These are phyloP conservation scores for Ogataea pilisensis DNA, from an alignment of 805 yeast genomes.

Conservation along the genomic window DNA sequence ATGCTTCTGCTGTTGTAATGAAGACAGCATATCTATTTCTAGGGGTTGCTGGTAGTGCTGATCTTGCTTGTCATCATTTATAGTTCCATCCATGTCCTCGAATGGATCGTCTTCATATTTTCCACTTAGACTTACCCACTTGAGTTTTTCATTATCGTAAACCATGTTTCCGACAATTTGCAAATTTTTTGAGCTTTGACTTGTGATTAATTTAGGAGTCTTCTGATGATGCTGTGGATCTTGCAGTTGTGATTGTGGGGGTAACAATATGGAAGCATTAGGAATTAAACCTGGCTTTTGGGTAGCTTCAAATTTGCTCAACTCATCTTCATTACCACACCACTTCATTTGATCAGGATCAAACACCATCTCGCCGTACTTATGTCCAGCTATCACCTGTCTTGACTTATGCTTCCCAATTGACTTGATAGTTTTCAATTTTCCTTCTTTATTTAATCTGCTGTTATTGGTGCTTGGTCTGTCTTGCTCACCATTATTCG, in stretches of 20 bases:
- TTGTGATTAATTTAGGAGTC: constrained; percentile 28
- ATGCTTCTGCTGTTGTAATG: too few relatives aligned
- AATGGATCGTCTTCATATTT: constrained; percentile 43
- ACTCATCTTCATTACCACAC: constrained; percentile 65
- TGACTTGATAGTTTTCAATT: constrained; percentile 26
- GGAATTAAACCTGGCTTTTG: constrained; percentile 37
- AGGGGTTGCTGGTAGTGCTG: too few relatives aligned
- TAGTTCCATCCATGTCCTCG: constrained; percentile 44
- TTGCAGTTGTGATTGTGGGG: constrained; percentile 21
- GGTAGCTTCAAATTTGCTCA: constrained; percentile 44
- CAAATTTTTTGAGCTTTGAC: constrained; percentile 25
- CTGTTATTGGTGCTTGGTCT: constrained; percentile 16
- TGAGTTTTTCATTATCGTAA: constrained; percentile 51
- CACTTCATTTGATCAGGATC: constrained; percentile 49
- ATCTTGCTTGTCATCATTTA: constrained; percentile 2
- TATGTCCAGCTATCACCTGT: constrained; percentile 28
- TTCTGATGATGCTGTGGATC: constrained; percentile 1
- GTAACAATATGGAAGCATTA: constrained; percentile 5
- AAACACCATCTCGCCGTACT: constrained; percentile 45
- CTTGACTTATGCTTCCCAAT: constrained; percentile 24
- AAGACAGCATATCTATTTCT: too few relatives aligned
- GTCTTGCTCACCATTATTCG: background rate
- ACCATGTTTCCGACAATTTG: constrained; percentile 53
- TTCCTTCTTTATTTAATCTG: constrained; percentile 29
- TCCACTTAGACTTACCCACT: constrained; percentile 53